These are phyloP conservation scores for Claviceps humidiphila DNA, from an alignment of 2,329 filamentous ascomycete species.

Conservation along the genomic window DNA sequence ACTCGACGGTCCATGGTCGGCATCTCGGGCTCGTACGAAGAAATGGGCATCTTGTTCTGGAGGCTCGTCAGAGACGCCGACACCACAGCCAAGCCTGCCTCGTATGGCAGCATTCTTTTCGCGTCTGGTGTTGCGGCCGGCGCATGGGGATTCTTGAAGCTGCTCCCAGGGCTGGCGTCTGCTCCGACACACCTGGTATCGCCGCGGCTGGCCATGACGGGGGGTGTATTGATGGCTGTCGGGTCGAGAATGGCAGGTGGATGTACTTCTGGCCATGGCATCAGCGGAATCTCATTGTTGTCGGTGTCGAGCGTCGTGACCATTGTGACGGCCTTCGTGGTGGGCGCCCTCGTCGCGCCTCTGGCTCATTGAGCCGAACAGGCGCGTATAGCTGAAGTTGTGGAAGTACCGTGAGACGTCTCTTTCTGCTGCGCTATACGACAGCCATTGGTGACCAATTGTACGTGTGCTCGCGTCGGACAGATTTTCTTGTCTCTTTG, in stretches of 20 bases:
- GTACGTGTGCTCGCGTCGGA: too few relatives aligned
- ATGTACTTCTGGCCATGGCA: constrained; percentile 56
- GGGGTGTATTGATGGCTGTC: constrained; percentile 44
- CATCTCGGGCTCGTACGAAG: constrained; percentile 48
- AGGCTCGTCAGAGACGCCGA: constrained; percentile 22
- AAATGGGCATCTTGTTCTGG: constrained; percentile 42
- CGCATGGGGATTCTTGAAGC: constrained; percentile 24
- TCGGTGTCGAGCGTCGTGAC: constrained; percentile 49
- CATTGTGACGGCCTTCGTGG: constrained; percentile 42
- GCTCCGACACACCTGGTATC: constrained; percentile 18
- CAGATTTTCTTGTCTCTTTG: not conserved
- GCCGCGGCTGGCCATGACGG: constrained; percentile 29
- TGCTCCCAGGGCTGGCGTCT: constrained; percentile 18
- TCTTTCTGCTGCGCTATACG: too few relatives aligned
- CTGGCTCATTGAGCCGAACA: constrained; percentile 12
- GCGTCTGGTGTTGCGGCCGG: constrained; percentile 36
- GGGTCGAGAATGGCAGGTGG: constrained; percentile 51
- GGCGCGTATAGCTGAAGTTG: not conserved
- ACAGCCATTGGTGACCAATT: too few relatives aligned
- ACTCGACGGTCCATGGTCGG: constrained; percentile 42
- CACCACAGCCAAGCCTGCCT: constrained; percentile 14
- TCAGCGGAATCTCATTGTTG: constrained; percentile 52
- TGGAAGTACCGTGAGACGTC: too few relatives aligned
- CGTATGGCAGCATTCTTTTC: constrained; percentile 35
- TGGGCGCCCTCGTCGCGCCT: constrained; percentile 25